Base-by-base conservation (phyloP, 108 stramenopile genomes). In the Seminavis robusta region DNA sequence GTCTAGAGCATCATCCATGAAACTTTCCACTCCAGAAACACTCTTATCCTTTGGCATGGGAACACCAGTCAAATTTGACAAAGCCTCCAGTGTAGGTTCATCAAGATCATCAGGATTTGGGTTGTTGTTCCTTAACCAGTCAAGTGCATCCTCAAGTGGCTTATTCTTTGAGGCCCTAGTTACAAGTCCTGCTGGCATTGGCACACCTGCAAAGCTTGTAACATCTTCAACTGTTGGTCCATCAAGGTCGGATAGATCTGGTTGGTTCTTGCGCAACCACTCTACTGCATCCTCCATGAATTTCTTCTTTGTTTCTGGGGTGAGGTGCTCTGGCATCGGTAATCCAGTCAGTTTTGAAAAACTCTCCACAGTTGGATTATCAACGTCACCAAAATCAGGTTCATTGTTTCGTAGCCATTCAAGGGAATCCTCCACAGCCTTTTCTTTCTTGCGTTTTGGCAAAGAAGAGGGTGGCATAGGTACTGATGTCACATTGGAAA, bases 51-150 rank as follows among this genome's bases (percentile, higher is more conserved):
- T n/a, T 4, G 47, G 47, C 45, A 46, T 31, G 2, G 57, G 57
- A 29, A 59, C 9, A 33, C 57, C 57, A 4, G 45, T 29, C 4
- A 59, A 31, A 44, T 42, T 59, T 15, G 44, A 15, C 25, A 59
- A 31, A 21, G 57, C 43, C 16, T 27, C 28, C 3, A 30, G 30
- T 2, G 45, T 42, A 28, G 57, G 45, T 17, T 59, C 45, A 46
- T 59, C 57, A 2, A 59, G 9, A 5, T 59, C 57, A n/a, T 33
- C 41, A 17, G 23, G n/a, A 16, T 46, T 45, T 9, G 57, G 57
- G 4, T 43, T 41, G 32, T 56, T 59, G 34, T 53, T 29, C 6
- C 74, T 34, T 20, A 69, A 39, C 67, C 67, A 75, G 34, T 67
- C 46, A 11, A 75, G 31, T 33, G 49, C 34, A 33, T 33, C 42